Evolutionary conservation across 139 green algal species (phyloP).

Genomic region (Axilococcus clingmanii): DNA sequence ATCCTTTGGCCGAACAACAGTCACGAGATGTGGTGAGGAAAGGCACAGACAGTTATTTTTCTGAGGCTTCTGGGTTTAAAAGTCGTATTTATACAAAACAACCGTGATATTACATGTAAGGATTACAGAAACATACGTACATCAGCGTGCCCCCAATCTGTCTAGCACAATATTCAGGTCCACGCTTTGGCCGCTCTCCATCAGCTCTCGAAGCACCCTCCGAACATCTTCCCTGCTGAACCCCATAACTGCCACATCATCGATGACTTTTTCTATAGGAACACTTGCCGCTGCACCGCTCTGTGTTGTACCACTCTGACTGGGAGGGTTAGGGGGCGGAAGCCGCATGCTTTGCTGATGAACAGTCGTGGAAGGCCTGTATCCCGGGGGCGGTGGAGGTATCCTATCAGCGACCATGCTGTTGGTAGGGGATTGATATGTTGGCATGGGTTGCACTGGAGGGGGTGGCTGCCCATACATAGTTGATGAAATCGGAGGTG

Average conservation of each 20-base stretch:
- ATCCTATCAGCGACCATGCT: slow-evolving; percentile 4
- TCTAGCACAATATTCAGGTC: slow-evolving; percentile 75
- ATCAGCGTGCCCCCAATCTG: slow-evolving; percentile 14
- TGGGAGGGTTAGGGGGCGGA: background rate
- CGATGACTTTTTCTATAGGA: slow-evolving; percentile 54
- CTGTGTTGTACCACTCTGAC: too few relatives aligned
- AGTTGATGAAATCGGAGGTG: background rate
- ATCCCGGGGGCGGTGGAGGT: slow-evolving; percentile 17
- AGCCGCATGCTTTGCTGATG: background rate
- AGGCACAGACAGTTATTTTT: slow-evolving; percentile 88
- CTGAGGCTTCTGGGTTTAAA: slow-evolving; percentile 65
- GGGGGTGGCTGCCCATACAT: background rate
- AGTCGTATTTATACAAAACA: slow-evolving; percentile 3
- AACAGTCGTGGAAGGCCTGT: background rate
- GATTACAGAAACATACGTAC: too few relatives aligned
- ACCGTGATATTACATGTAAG: too few relatives aligned
- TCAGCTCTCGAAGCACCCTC: slow-evolving; percentile 43
- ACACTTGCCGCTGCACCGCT: slow-evolving; percentile 15
- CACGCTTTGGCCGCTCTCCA: slow-evolving; percentile 47
- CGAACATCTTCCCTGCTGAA: slow-evolving; percentile 51
- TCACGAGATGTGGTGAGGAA: slow-evolving; percentile 23
- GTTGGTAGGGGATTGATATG: slow-evolving; percentile 4
- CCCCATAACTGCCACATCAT: slow-evolving; percentile 70
- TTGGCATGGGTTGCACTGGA: background rate
- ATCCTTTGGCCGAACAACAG: slow-evolving; percentile 40